Evolutionary conservation across 2,329 filamentous ascomycete species (phyloP), one percentile per base, ranked within the genome.

Genomic region (Epichloe gansuensis): DNA sequence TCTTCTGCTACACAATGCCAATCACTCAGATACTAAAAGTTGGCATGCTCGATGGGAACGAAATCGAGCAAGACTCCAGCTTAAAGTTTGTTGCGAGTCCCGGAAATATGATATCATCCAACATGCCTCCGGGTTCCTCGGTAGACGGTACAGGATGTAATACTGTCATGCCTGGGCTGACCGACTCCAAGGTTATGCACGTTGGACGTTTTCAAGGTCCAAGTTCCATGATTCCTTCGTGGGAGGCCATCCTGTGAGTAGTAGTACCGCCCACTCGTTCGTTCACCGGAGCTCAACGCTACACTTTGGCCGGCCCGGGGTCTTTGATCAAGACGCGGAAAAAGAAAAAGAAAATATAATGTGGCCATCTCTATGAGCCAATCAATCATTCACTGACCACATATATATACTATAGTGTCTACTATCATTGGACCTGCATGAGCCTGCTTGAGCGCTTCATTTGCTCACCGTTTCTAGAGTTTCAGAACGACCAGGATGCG

Each of bases 131-230:
- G n/a, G 47, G 51, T 25, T 23, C 21, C 5, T 13, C 21, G 1
- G 52, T 72, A 67, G 63, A 86, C 15, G 56, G 56, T 25, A 47
- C 50, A 3, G 51, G 51, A 40, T 55, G 54, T 35, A 17, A 17
- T 17, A 56, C 53, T 1, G 25, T 58, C 4, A 41, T 57, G 2
- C 54, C 57, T 4, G 54, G 49, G 12, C 46, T 60, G 15, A 56
- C 58, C 21, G 57, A 58, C 36, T 48, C 53, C 39, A 54, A 53
- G 15, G 36, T 56, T 25, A 48, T 21, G 2, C 8, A 47, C 4
- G n/a, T 25, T 5, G 15, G 35, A 4, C 27, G 27, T 5, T 38
- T 54, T 7, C 45, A 47, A 13, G 51, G 46, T 15, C 27, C 46
- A 38, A 21, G 47, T 23, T 46, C 40, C 3, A 23, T 39, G 5